Evolutionary conservation across 176 grass and related monocot species (phyloP).

Genomic region (Aegilops umbellulata): DNA sequence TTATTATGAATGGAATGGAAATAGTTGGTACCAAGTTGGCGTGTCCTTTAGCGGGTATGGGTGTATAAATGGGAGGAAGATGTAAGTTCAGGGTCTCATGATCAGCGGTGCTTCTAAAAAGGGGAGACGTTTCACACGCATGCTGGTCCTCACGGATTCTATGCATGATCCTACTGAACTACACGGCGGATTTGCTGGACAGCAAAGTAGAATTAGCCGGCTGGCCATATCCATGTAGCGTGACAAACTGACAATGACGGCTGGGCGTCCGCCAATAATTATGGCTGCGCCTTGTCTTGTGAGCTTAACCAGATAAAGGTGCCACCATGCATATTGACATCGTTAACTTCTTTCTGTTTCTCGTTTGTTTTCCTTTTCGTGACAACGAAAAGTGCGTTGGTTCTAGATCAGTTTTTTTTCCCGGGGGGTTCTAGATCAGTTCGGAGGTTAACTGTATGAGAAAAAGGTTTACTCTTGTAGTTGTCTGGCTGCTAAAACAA

Average conservation of each 20-base stretch:
- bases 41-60: neutral
- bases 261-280: neutral
- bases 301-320: slow-evolving; percentile 4
- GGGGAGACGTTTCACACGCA: slow-evolving; percentile 18
- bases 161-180: slow-evolving; percentile 2
- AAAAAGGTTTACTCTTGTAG: neutral
- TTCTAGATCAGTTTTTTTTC: neutral
- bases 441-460: too few relatives aligned
- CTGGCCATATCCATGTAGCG: neutral
- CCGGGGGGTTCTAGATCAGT: neutral
- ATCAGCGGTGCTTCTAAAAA: slow-evolving; percentile 21
- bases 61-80: neutral
- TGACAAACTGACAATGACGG: slow-evolving; percentile 16
- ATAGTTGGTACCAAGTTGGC: neutral
- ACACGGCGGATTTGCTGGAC: slow-evolving; percentile 14
- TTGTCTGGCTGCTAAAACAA: neutral
- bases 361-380: neutral
- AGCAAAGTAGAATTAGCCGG: slow-evolving; percentile 20
- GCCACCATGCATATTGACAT: neutral
- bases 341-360: neutral
- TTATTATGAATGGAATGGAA: neutral
- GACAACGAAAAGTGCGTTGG: neutral
- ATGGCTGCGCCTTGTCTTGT: neutral
- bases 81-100: slow-evolving; percentile 29
- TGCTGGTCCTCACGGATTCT: slow-evolving; percentile 25